Evolutionary conservation across 139 green algal species (phyloP).

Genomic region (Haematococcus lacustris): DNA sequence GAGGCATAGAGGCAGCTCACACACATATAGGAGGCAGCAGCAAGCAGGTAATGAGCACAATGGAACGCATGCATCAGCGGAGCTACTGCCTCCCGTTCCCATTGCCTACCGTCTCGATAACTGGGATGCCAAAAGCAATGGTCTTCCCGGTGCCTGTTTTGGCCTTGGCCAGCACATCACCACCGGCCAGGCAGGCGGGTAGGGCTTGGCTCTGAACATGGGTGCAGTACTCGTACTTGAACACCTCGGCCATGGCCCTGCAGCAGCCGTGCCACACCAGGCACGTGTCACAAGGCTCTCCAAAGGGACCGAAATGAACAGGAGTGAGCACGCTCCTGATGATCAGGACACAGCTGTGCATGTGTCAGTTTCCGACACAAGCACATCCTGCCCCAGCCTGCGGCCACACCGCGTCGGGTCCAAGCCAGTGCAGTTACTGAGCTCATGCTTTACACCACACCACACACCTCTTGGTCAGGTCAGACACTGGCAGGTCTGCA

Average conservation of each 20-base stretch:
- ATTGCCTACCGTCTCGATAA: constrained; percentile 47
- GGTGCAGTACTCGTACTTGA: constrained; percentile 27
- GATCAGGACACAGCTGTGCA: background rate
- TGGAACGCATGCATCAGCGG: too few relatives aligned
- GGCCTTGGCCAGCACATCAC: constrained; percentile 72
- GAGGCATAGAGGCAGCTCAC: too few relatives aligned
- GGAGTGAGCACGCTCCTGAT: background rate
- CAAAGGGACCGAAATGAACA: background rate
- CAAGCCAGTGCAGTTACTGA: background rate
- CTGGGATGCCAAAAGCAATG: constrained; percentile 67
- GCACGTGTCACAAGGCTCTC: background rate
- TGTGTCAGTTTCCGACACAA: background rate
- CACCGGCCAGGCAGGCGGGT: constrained; percentile 18
- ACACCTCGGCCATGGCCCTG: constrained; percentile 19
- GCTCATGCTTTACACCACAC: background rate
- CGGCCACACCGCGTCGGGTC: background rate
- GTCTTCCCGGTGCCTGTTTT: constrained; percentile 83
- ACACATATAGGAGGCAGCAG: too few relatives aligned
- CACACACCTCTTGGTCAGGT: constrained; percentile 29
- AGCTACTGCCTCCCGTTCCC: too few relatives aligned
- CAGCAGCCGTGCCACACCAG: background rate
- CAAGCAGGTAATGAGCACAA: too few relatives aligned
- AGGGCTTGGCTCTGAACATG: constrained; percentile 31
- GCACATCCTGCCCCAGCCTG: background rate
- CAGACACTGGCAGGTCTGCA: constrained; percentile 9